Conservation (phyloP, 1,284 basidiomycete species). For the Naganishia cerealis region DNA sequence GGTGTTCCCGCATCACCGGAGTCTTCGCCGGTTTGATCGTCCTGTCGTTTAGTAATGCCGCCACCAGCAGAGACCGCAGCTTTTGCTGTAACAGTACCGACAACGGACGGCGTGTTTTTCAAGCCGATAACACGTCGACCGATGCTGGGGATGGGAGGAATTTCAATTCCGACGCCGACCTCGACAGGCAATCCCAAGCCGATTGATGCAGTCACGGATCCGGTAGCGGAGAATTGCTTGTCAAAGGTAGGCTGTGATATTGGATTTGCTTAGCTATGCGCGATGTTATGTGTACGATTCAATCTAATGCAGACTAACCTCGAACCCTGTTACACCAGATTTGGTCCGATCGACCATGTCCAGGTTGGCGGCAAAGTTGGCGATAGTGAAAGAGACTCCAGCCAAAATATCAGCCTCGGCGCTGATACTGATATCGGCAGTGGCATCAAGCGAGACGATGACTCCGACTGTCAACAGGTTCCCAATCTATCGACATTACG, state of each 20-base stretch:
- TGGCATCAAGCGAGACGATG: slow-evolving; percentile 7
- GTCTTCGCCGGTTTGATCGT: background rate
- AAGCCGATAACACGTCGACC: slow-evolving; percentile 3
- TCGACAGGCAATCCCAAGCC: slow-evolving; percentile 6
- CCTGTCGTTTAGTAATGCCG: background rate
- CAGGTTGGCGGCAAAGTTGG: slow-evolving; percentile 1
- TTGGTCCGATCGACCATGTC: slow-evolving; percentile 11
- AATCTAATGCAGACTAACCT: background rate
- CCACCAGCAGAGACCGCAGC: background rate
- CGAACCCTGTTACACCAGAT: slow-evolving; percentile 3
- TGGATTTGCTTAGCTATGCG: background rate
- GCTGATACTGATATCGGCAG: slow-evolving; percentile 6
- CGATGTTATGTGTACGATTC: background rate
- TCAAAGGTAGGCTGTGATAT: background rate
- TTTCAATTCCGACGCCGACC: slow-evolving; percentile 1
- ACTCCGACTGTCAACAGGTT: slow-evolving; percentile 6
- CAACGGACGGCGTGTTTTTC: background rate
- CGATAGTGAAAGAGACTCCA: background rate
- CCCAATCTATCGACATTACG: background rate
- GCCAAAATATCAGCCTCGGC: slow-evolving; percentile 11
- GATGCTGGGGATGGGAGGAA: slow-evolving; percentile 11
- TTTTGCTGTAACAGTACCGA: background rate
- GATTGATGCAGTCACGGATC: background rate
- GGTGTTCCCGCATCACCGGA: background rate
- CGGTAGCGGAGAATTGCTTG: slow-evolving; percentile 4